Percentiles rank a stretch among this genome's conserved stretches.
Evolutionary conservation across 257 asterid genomes (phyloP).

Genomic region (Verbascum thapsus): DNA sequence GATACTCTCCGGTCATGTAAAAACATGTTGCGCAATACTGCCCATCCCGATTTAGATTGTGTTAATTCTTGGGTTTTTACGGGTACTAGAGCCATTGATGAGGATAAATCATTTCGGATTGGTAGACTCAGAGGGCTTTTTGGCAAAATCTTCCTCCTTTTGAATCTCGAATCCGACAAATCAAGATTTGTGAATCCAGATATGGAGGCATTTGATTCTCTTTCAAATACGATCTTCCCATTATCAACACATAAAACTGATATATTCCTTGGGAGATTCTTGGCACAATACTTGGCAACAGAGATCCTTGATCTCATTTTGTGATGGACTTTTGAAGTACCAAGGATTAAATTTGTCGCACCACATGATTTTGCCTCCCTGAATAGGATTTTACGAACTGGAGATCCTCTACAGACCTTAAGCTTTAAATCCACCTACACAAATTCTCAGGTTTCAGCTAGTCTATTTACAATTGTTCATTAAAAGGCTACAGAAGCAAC

Average conservation of each 20-base stretch:
- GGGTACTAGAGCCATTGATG: slow-evolving; percentile 64
- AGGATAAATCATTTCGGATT: slow-evolving; percentile 31
- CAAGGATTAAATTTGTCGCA: slow-evolving; percentile 68
- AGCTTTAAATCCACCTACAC: slow-evolving; percentile 84
- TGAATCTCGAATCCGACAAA: slow-evolving; percentile 37
- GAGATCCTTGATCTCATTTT: slow-evolving; percentile 64
- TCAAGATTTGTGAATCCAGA: slow-evolving; percentile 38
- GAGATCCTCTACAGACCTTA: slow-evolving; percentile 79
- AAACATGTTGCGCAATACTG: slow-evolving; percentile 52
- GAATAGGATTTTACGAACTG: slow-evolving; percentile 61
- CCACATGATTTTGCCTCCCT: slow-evolving; percentile 63
- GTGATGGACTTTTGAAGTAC: slow-evolving; percentile 55
- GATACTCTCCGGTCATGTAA: slow-evolving; percentile 36
- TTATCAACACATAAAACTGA: slow-evolving; percentile 69
- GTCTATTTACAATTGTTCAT: slow-evolving; percentile 6
- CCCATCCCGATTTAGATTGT: slow-evolving; percentile 64
- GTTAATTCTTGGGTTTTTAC: slow-evolving; percentile 36
- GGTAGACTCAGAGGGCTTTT: slow-evolving; percentile 47
- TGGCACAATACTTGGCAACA: slow-evolving; percentile 81
- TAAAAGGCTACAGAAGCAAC: not conserved
- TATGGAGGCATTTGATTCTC: slow-evolving; percentile 42
- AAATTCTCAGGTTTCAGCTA: slow-evolving; percentile 23
- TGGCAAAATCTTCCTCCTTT: slow-evolving; percentile 45
- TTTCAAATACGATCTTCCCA: slow-evolving; percentile 68
- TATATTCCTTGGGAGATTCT: slow-evolving; percentile 50